A percentile compares a stretch with the other conserved stretches of the same genome.
phyloP scores from a whole-genome alignment of 306 rosid genomes.

The Sindora glabra region DNA sequence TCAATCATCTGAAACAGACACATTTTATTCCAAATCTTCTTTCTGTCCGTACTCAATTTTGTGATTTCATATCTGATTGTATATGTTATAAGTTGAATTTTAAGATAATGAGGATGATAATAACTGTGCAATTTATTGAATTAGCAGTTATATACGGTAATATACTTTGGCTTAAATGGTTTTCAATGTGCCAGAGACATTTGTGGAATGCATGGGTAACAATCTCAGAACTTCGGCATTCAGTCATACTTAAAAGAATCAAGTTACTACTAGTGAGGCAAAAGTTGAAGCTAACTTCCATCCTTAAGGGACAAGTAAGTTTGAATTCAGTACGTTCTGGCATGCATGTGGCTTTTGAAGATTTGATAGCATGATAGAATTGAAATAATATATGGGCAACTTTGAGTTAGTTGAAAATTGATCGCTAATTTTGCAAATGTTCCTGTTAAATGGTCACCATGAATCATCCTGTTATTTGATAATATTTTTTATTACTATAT shows the following conservation, averaged over 20 bases:
- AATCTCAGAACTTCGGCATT: slow-evolving; percentile 88
- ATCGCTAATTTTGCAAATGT: not conserved
- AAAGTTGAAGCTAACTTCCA: slow-evolving; percentile 86
- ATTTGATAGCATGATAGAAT: slow-evolving; percentile 2
- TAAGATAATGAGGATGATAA: slow-evolving; percentile 3
- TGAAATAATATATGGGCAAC: not conserved
- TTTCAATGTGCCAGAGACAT: slow-evolving; percentile 61
- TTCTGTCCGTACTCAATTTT: slow-evolving; percentile 6
- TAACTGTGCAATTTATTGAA: not conserved
- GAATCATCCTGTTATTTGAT: not conserved
- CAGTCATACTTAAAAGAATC: slow-evolving; percentile 94
- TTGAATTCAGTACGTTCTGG: slow-evolving; percentile 11
- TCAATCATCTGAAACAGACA: slow-evolving; percentile 5
- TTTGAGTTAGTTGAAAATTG: slow-evolving; percentile 2
- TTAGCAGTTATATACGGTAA: slow-evolving; percentile 9
- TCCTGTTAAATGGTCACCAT: not conserved
- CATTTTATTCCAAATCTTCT: not conserved
- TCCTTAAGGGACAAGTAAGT: slow-evolving; percentile 90
- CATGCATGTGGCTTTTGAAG: slow-evolving; percentile 15
- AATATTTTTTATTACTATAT: not conserved
- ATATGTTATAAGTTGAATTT: not conserved
- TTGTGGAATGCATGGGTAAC: slow-evolving; percentile 99
- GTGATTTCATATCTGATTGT: not conserved
- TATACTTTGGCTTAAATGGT: slow-evolving; percentile 17
- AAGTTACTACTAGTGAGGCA: slow-evolving; percentile 84